A percentile compares a stretch with the other conserved stretches of the same genome.
Evolutionary conservation across 768 basidiomycete genomes (phyloP).

Genomic region (Leccinum boreale): DNA sequence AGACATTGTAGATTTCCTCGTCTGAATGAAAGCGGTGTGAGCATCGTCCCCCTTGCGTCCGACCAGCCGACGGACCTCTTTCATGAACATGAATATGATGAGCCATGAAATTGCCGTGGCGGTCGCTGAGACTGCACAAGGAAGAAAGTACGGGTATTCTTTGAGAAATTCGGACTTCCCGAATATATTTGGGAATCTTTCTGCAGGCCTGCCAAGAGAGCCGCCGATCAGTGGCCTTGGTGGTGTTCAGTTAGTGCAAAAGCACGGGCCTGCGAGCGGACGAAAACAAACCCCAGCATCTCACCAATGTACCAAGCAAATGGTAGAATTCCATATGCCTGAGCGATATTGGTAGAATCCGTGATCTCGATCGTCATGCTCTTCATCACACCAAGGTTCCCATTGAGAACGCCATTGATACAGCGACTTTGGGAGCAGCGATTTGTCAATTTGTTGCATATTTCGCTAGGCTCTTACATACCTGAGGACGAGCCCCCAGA

Average conservation of each 20-base stretch:
- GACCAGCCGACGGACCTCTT: slow-evolving; percentile 41
- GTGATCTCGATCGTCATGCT: slow-evolving; percentile 45
- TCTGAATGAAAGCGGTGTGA: slow-evolving; percentile 15
- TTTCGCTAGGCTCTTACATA: slow-evolving; percentile 1
- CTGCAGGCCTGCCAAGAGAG: slow-evolving; percentile 55
- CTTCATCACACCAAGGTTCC: slow-evolving; percentile 53
- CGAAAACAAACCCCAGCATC: slow-evolving; percentile 39
- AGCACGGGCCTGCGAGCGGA: not conserved
- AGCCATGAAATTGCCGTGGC: slow-evolving; percentile 50
- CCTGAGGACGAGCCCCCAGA: slow-evolving; percentile 43
- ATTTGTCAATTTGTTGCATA: not conserved
- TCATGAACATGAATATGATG: slow-evolving; percentile 48
- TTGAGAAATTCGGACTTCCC: slow-evolving; percentile 55
- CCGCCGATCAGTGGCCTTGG: slow-evolving; percentile 69
- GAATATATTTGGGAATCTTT: slow-evolving; percentile 62
- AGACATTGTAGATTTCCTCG: slow-evolving; percentile 11
- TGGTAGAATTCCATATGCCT: slow-evolving; percentile 60
- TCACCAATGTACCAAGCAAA: slow-evolving; percentile 41
- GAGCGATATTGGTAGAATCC: slow-evolving; percentile 28
- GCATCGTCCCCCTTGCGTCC: not conserved
- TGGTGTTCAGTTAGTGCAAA: slow-evolving; percentile 2
- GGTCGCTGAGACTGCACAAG: slow-evolving; percentile 61
- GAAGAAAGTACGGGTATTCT: slow-evolving; percentile 70
- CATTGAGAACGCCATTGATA: slow-evolving; percentile 48
- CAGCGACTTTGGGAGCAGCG: slow-evolving; percentile 33